Evolutionary conservation across 2,329 filamentous ascomycete species (phyloP), one percentile per base, ranked within the genome.

Genomic region (Neospermospora avenae): DNA sequence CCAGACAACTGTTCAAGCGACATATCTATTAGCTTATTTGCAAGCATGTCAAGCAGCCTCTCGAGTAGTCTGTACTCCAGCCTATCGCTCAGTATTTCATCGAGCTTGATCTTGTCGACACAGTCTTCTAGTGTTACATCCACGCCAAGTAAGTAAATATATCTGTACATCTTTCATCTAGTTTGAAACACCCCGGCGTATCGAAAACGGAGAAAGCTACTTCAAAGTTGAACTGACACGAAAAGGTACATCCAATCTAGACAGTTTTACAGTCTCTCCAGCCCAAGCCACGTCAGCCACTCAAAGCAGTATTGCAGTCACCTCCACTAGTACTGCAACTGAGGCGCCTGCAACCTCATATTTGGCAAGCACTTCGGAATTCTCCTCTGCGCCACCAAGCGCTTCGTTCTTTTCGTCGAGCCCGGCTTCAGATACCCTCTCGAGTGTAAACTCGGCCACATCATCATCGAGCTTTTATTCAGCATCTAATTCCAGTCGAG

Each of bases 31-130:
- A 58, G 48, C 25, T 24, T 60, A 1, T 46, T 35, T 8, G 54
- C 53, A 34, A 60, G 60, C 24, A 28, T 57, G 16, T 60, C 57
- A 0, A 37, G 22, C 20, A 60, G 60, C 35, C 48, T 60, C 37
- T 57, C 46, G 1, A 59, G 31, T 10, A 59, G 52, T 39, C 20
- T 62, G 13, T 57, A 42, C 7, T 37, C 28, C 7, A 55, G 46
- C 25, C 18, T 59, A 14, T 57, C 59, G 16, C 3, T 42, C 31
- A 57, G 56, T 35, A 22, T 59, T 16, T 55, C 57, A 1, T 44
- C 22, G 20, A 48, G 41, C 14, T 31, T 51, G 48, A 18, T 18
- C 22, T 31, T 35, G 16, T 61, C 59, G 2, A 42, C 24, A 16
- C 20, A n/a, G 35, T 51, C 25, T n/a, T 22, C 34, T 25, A n/a